Percentiles rank a stretch among this genome's conserved stretches.
Evolutionary conservation across 805 yeast genomes (phyloP).

Genomic region (Monosporozyma aerobia): DNA sequence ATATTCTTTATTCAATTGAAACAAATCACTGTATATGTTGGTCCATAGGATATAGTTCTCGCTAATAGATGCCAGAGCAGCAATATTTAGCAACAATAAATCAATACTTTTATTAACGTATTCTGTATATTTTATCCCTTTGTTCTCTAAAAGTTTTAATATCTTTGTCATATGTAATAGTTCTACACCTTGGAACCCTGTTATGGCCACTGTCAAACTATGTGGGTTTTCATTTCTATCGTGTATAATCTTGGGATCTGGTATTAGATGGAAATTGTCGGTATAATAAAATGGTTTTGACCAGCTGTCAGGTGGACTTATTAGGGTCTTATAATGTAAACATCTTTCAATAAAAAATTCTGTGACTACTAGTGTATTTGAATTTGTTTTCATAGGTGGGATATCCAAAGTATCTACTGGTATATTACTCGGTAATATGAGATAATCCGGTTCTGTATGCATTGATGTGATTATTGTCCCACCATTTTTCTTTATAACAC

Average conservation of each 20-base stretch:
- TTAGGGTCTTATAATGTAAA: constrained; percentile 43
- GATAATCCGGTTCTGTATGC: constrained; percentile 2
- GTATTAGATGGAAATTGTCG: constrained; percentile 18
- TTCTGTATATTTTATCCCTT: constrained; percentile 20
- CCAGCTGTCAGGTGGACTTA: constrained; percentile 49
- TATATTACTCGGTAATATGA: constrained; percentile 17
- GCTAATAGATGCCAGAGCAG: constrained; percentile 23
- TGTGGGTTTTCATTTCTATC: constrained; percentile 1
- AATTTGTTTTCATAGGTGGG: background rate
- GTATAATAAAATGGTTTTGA: constrained; percentile 39
- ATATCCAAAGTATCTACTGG: constrained; percentile 10
- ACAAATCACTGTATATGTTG: constrained; percentile 24
- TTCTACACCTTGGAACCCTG: constrained; percentile 76
- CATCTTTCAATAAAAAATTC: constrained; percentile 80
- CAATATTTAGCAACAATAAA: constrained; percentile 22
- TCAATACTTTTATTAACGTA: constrained; percentile 25
- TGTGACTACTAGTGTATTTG: constrained; percentile 37
- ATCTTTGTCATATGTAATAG: constrained; percentile 60
- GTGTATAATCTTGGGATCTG: constrained; percentile 19
- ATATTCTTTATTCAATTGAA: constrained; percentile 6
- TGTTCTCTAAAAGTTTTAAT: constrained; percentile 39
- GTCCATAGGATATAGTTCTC: constrained; percentile 21
- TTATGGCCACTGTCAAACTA: constrained; percentile 37
- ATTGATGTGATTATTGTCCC: constrained; percentile 9
- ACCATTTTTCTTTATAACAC: constrained; percentile 20